Evolutionary conservation across 163 green algal species (phyloP).

Genomic region (Scenedesmus sp.): DNA sequence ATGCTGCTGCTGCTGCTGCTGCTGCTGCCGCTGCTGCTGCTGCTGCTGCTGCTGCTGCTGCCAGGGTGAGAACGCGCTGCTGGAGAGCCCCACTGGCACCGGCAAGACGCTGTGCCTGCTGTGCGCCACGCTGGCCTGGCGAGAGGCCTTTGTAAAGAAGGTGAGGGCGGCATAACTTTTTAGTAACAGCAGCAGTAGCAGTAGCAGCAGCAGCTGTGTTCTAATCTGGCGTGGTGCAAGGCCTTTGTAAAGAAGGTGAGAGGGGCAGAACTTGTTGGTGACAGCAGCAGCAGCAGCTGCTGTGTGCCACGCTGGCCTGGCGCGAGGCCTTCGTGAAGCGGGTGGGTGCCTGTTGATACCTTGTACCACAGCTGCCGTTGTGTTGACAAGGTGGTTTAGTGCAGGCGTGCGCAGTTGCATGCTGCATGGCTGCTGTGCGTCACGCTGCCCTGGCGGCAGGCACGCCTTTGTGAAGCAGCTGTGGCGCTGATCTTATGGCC

Average conservation of each 20-base stretch:
- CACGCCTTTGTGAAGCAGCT: slow-evolving; percentile 14
- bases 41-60: neutral
- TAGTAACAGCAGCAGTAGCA: neutral
- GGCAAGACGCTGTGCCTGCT: slow-evolving; percentile 98
- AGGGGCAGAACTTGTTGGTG: no score
- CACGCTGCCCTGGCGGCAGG: slow-evolving; percentile 87
- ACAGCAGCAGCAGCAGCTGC: slow-evolving; percentile 1
- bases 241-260: no score
- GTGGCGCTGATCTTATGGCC: no score
- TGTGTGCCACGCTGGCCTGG: slow-evolving; percentile 94
- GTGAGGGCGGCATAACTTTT: neutral
- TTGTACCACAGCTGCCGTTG: no score
- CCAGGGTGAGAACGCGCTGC: slow-evolving; percentile 84
- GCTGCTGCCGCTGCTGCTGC: no score
- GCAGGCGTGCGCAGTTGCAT: neutral
- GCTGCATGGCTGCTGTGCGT: slow-evolving; percentile 75
- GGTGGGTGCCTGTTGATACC: neutral
- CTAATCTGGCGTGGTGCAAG: no score
- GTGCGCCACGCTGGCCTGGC: slow-evolving; percentile 94
- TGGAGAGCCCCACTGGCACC: slow-evolving; percentile 92
- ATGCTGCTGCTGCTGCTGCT: no score
- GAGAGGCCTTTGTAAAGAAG: slow-evolving; percentile 60
- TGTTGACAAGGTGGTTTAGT: no score
- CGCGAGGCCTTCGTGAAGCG: slow-evolving; percentile 56
- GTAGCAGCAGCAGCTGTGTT: neutral